Conservation (phyloP, 257 asterid genomes). For the Coffea eugenioides region DNA sequence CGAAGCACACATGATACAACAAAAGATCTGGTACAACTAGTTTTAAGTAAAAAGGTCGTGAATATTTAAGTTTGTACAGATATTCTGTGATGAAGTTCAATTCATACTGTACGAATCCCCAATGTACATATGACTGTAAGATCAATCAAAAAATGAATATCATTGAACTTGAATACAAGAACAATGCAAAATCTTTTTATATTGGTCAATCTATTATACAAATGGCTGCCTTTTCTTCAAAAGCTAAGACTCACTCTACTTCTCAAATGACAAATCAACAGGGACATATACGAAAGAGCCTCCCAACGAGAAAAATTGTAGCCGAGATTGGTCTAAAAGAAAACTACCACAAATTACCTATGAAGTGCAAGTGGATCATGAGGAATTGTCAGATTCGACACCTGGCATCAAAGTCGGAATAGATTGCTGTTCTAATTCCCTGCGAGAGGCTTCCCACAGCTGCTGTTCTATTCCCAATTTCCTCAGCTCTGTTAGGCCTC, state of each 20-base stretch:
- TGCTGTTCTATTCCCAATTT: conserved; percentile 76
- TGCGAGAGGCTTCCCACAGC: conserved; percentile 95
- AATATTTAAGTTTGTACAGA: not conserved
- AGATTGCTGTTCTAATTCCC: conserved; percentile 54
- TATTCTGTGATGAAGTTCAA: not conserved
- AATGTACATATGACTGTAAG: not conserved
- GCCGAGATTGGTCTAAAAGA: not conserved
- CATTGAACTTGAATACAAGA: not conserved
- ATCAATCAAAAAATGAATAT: not conserved
- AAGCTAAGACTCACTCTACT: conserved; percentile 13
- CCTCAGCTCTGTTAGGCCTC: conserved; percentile 76
- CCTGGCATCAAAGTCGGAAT: conserved; percentile 30
- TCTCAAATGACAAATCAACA: not conserved
- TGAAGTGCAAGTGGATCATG: conserved; percentile 7
- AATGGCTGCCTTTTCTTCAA: conserved; percentile 16
- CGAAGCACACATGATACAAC: too few species aligned
- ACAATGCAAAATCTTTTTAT: not conserved
- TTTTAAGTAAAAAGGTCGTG: not conserved
- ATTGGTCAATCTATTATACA: not conserved
- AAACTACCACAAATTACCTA: not conserved
- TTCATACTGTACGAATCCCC: not conserved
- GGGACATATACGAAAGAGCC: not conserved
- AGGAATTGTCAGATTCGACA: conserved; percentile 40
- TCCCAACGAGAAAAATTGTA: conserved; percentile 8
- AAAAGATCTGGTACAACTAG: not conserved